Conservation (phyloP, 1,139 yeast species). For the Candida anutae region DNA sequence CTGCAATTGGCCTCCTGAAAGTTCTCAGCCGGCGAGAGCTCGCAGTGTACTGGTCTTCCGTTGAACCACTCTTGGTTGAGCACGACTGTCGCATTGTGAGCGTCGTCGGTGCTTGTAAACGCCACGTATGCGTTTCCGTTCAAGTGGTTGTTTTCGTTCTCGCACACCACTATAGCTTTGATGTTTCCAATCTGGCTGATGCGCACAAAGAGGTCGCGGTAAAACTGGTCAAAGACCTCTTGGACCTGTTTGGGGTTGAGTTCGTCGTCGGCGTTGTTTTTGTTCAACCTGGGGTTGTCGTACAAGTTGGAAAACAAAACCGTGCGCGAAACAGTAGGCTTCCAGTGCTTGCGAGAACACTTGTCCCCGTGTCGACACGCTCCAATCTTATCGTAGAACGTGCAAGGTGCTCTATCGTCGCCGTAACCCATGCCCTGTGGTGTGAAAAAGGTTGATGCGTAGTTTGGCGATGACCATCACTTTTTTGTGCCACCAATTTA, state of each 20-base stretch:
- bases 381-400: conserved; percentile 76
- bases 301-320: conserved; percentile 63
- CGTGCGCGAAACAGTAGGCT: conserved; percentile 63
- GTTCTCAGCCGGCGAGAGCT: conserved; percentile 67
- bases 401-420: conserved; percentile 23
- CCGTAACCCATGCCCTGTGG: conserved; percentile 1
- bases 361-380: conserved; percentile 92
- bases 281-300: conserved; percentile 50
- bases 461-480: too few relatives aligned
- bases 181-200: conserved; percentile 61
- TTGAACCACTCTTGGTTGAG: conserved; percentile 81
- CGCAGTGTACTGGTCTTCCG: conserved; percentile 73
- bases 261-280: conserved; percentile 17
- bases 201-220: conserved; percentile 66
- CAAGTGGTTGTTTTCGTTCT: conserved; percentile 70
- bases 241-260: conserved; percentile 36
- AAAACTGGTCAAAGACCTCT: conserved; percentile 55
- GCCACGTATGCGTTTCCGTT: conserved; percentile 79
- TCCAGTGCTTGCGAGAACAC: conserved; percentile 70
- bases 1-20: conserved; percentile 70
- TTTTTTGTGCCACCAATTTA: too few relatives aligned
- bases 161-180: conserved; percentile 66
- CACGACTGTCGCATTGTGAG: conserved; percentile 49
- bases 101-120: conserved; percentile 48
- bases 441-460: too few relatives aligned